Evolutionary conservation across 2,329 filamentous ascomycete genomes (phyloP).

Genomic region (Colletotrichum australisinense): DNA sequence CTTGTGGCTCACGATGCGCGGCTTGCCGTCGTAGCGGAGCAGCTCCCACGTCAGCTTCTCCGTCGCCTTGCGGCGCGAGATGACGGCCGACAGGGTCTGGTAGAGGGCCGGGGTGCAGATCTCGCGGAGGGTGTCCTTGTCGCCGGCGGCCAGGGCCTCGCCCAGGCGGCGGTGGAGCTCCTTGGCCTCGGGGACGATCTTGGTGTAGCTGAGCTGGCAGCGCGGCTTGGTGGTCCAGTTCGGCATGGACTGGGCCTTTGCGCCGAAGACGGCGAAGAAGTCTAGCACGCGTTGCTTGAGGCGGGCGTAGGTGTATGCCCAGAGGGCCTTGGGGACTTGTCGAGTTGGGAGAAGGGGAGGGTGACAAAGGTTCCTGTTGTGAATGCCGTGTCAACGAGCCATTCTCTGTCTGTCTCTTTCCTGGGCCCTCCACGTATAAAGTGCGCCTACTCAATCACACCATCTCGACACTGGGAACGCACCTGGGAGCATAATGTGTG

Average conservation of each 20-base stretch:
- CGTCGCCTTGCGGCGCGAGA: slow-evolving; percentile 61
- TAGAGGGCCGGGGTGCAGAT: slow-evolving; percentile 67
- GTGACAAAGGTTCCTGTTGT: slow-evolving; percentile 60
- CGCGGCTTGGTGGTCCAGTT: slow-evolving; percentile 52
- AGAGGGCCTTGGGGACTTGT: slow-evolving; percentile 42
- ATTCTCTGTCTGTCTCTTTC: neutral
- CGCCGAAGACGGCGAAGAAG: slow-evolving; percentile 47
- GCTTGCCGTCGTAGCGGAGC: slow-evolving; percentile 60
- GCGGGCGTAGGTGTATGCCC: slow-evolving; percentile 51
- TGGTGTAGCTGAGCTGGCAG: slow-evolving; percentile 55
- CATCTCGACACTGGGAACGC: neutral
- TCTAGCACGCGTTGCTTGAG: slow-evolving; percentile 49
- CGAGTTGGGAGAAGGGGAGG: slow-evolving; percentile 51
- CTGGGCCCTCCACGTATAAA: too few relatives aligned
- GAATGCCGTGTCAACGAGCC: neutral
- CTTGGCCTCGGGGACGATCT: slow-evolving; percentile 64
- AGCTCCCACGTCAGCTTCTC: slow-evolving; percentile 66
- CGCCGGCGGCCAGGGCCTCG: slow-evolving; percentile 69
- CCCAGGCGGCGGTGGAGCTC: slow-evolving; percentile 72
- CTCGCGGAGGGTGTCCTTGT: slow-evolving; percentile 59
- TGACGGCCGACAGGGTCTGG: slow-evolving; percentile 61
- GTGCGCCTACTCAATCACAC: neutral
- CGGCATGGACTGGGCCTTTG: slow-evolving; percentile 60
- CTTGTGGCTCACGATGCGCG: slow-evolving; percentile 67
- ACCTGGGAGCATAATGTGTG: slow-evolving; percentile 27